Base-by-base conservation (phyloP, 1,284 basidiomycete species). In the Leccinum fallax region DNA sequence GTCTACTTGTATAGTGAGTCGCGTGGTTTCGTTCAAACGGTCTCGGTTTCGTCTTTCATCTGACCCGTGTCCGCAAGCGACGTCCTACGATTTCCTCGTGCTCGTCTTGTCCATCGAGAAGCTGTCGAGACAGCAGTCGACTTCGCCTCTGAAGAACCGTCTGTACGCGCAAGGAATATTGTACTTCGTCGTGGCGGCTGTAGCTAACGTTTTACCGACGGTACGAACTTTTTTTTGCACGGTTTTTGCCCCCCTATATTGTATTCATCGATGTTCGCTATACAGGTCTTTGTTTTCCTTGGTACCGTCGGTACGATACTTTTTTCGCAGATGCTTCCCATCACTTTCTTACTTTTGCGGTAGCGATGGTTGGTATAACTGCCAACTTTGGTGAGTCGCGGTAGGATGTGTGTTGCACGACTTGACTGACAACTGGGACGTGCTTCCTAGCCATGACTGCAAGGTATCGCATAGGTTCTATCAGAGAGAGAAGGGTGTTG, bases 11-110 rank as follows among this genome's bases (percentile, higher is more conserved):
- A 66, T 58, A 61, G 65, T 70, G 11, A 53, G 68, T 59, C 6
- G 46, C 15, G 21, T 48, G 46, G 4, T 26, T 3, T 30, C n/a
- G 13, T 53, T 30, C 46, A 48, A 3, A 26, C 10, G 8, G 5
- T 28, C 4, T 4, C 10, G 10, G 11, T 13, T 21, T 24, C 24
- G 43, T 2, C 8, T 10, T 10, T 11, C n/a, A 10, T 53, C 53
- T 21, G 60, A 52, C 16, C 6, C 2, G 43, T 58, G 4, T 36
- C 5, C 28, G 32, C 21, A 24, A 71, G 70, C 63, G 24, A 67
- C 61, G 40, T 53, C 40, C 5, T 67, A 64, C n/a, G 71, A 74
- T 57, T 36, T 70, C 26, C 8, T 66, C 2, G 62, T 73, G 3
- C 52, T 72, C 21, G 5, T 63, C 21, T 21, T 72, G 30, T 64